phyloP scores from a whole-genome alignment of 129 eudicot genomes.

The Heracleum sosnowskyi region DNA sequence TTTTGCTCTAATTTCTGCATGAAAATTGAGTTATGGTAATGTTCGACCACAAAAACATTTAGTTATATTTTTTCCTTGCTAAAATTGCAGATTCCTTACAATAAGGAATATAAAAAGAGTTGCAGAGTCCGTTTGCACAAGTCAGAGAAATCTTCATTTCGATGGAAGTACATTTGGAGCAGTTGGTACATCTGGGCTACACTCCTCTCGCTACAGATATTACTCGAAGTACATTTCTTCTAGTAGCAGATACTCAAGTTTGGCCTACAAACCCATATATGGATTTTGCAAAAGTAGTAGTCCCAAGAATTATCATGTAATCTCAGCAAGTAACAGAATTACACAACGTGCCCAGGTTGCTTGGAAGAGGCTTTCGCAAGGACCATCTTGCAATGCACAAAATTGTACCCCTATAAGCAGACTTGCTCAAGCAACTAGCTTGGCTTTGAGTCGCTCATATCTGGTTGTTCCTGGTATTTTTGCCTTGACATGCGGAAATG shows the following conservation, averaged over 20 bases:
- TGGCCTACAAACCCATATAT: constrained; percentile 22
- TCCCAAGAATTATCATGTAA: constrained; percentile 25
- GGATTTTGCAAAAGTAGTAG: constrained; percentile 18
- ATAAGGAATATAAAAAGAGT: constrained; percentile 38
- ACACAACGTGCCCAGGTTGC: constrained; percentile 51
- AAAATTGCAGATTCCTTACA: constrained; percentile 43
- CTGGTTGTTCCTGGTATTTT: constrained; percentile 65
- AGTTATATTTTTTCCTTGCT: constrained; percentile 3
- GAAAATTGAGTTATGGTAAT: neutral
- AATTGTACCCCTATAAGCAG: constrained; percentile 24
- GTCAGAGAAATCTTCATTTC: constrained; percentile 24
- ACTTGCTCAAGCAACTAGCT: constrained; percentile 71
- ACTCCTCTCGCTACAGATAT: constrained; percentile 31
- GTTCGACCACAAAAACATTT: neutral
- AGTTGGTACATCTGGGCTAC: constrained; percentile 20
- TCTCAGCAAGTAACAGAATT: constrained; percentile 26
- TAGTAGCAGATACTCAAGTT: constrained; percentile 19
- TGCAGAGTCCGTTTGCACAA: constrained; percentile 28
- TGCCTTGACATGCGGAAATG: constrained; percentile 41
- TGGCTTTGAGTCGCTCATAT: constrained; percentile 62
- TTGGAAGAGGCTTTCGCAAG: constrained; percentile 47
- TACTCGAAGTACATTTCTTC: constrained; percentile 23
- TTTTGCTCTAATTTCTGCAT: neutral
- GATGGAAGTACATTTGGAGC: constrained; percentile 30
- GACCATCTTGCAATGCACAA: constrained; percentile 15